A percentile compares a stretch with the other conserved stretches of the same genome.
Evolutionary conservation across 2,329 filamentous ascomycete species (phyloP).

Genomic region (Penicillium paneum): DNA sequence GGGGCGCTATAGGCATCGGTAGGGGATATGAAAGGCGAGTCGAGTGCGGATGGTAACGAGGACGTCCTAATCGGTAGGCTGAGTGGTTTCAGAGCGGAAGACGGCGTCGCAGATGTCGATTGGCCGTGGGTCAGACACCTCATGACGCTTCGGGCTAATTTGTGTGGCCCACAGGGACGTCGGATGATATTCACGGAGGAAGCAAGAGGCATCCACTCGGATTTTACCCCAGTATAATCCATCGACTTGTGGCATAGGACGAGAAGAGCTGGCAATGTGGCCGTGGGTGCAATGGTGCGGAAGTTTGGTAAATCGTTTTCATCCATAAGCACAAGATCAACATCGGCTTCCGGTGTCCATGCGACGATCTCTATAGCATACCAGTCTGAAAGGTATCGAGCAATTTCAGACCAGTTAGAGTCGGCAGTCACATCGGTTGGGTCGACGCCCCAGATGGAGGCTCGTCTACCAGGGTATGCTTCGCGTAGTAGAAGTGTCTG

Average conservation of each 20-base stretch:
- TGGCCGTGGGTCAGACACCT: conserved; percentile 27
- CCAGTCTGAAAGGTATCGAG: conserved; percentile 37
- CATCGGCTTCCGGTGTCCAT: conserved; percentile 24
- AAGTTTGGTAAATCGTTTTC: conserved; percentile 28
- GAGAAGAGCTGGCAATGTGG: conserved; percentile 33
- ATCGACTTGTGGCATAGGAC: conserved; percentile 38
- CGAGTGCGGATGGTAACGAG: neutral
- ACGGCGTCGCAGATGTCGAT: conserved; percentile 9
- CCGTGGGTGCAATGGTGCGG: conserved; percentile 13
- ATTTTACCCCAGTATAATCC: conserved; percentile 31
- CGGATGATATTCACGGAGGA: conserved; percentile 38
- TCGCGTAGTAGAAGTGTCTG: conserved; percentile 28
- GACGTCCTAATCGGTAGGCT: conserved; percentile 13
- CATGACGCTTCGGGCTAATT: conserved; percentile 38
- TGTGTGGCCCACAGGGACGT: conserved; percentile 42
- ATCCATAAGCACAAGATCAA: conserved; percentile 38
- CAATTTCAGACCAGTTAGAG: conserved; percentile 27
- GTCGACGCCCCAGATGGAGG: conserved; percentile 30
- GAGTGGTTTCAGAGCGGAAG: conserved; percentile 14
- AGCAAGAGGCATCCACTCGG: conserved; percentile 31
- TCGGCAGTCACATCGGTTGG: conserved; percentile 17
- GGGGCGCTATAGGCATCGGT: neutral
- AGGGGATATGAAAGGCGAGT: neutral
- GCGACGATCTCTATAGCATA: conserved; percentile 35
- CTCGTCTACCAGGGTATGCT: conserved; percentile 23